Percentiles rank a stretch among this genome's conserved stretches.
These are phyloP conservation scores for Scenedesmus sp. DNA, from an alignment of 163 green algal species.

Conservation along the genomic window DNA sequence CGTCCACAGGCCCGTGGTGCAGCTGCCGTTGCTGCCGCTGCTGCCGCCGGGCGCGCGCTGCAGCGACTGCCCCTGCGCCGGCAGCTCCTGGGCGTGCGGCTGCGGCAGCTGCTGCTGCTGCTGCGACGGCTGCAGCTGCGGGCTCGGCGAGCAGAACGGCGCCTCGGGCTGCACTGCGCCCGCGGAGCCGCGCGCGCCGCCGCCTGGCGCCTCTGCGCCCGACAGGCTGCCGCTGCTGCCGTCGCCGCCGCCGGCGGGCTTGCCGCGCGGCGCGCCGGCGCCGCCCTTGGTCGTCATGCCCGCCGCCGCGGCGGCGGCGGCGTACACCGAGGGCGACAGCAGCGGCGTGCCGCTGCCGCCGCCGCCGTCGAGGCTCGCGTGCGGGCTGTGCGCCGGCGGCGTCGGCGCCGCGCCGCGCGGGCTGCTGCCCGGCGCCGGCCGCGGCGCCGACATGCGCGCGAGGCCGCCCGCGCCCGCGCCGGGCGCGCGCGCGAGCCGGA, in stretches of 20 bases:
- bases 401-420: not conserved
- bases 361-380: not conserved
- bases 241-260: not conserved
- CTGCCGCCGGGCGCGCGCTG: not conserved
- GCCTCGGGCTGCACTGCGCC: not conserved
- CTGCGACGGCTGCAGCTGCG: not conserved
- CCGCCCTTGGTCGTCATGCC: no score
- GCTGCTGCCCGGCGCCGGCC: not conserved
- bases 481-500: not conserved
- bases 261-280: not conserved
- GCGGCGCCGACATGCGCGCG: not conserved
- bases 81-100: not conserved
- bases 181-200: not conserved
- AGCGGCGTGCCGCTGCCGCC: not conserved
- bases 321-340: not conserved
- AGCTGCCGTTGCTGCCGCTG: not conserved
- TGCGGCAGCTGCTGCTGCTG: not conserved
- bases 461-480: not conserved
- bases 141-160: not conserved
- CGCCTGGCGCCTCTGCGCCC: not conserved
- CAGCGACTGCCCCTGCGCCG: no score
- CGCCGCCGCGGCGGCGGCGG: not conserved
- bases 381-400: not conserved
- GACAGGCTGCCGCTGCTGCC: slow-evolving; percentile 13
- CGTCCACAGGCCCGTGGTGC: not conserved